Evolutionary conservation across 1,284 basidiomycete genomes (phyloP).

Genomic region (Ganoderma lucidum): DNA sequence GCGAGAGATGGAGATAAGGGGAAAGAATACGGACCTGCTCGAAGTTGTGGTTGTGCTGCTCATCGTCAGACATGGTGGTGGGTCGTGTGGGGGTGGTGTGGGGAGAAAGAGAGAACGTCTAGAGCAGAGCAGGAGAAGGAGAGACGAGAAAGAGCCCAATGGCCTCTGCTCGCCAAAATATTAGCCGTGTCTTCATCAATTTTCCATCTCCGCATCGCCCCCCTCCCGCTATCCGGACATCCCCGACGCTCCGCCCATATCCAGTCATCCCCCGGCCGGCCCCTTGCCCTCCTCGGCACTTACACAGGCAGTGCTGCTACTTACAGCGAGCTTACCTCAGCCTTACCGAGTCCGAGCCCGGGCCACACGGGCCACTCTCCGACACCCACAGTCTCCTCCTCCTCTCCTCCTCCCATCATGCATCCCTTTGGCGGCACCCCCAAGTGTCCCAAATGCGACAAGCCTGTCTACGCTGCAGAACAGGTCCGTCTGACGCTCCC

Average conservation of each 20-base stretch:
- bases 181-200: slow-evolving; percentile 32
- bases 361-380: background rate
- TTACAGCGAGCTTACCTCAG: background rate
- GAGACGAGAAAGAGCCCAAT: slow-evolving; percentile 21
- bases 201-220: slow-evolving; percentile 40
- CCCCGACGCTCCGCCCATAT: slow-evolving; percentile 33
- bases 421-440: slow-evolving; percentile 73
- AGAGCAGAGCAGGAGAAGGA: slow-evolving; percentile 26
- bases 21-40: slow-evolving; percentile 63
- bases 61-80: slow-evolving; percentile 86
- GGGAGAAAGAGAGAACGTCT: slow-evolving; percentile 28
- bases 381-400: background rate
- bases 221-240: slow-evolving; percentile 40
- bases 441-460: slow-evolving; percentile 70
- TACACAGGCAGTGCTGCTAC: slow-evolving; percentile 3
- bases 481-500: slow-evolving; percentile 52
- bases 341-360: background rate
- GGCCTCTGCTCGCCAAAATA: slow-evolving; percentile 26
- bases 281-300: background rate
- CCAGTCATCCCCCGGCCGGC: background rate
- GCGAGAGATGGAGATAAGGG: slow-evolving; percentile 11
- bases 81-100: slow-evolving; percentile 26
- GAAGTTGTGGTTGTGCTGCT: slow-evolving; percentile 90
- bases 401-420: slow-evolving; percentile 47
- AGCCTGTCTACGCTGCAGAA: slow-evolving; percentile 82